phyloP scores from a whole-genome alignment of 2,329 filamentous ascomycete genomes.

The Xylariaceae sp. region DNA sequence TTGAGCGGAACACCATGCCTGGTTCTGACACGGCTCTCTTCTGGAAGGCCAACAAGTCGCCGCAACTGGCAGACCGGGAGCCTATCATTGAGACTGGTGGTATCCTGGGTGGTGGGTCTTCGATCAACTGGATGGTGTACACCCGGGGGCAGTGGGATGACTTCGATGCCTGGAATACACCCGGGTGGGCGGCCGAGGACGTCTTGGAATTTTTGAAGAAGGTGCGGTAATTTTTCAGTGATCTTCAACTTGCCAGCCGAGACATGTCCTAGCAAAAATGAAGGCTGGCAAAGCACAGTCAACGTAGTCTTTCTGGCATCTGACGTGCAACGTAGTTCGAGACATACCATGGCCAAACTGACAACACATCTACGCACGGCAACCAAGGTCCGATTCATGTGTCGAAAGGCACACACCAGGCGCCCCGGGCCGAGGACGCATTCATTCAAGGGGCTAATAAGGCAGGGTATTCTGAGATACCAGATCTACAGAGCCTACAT shows the following conservation, averaged over 20 bases:
- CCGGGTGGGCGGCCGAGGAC: conserved; percentile 36
- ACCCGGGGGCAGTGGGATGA: conserved; percentile 39
- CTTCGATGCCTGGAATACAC: conserved; percentile 36
- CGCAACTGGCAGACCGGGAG: conserved; percentile 48
- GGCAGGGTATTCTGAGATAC: conserved; percentile 51
- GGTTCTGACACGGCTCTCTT: conserved; percentile 49
- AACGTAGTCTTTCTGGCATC: not conserved
- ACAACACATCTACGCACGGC: conserved; percentile 49
- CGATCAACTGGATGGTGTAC: conserved; percentile 53
- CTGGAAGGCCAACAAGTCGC: conserved; percentile 43
- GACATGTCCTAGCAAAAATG: not conserved
- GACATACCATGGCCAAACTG: conserved; percentile 36
- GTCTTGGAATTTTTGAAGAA: conserved; percentile 57
- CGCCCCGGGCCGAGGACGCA: conserved; percentile 45
- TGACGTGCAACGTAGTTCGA: conserved; percentile 27
- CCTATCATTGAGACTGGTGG: conserved; percentile 45
- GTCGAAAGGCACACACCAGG: conserved; percentile 48
- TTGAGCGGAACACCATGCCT: conserved; percentile 49
- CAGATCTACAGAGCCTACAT: conserved; percentile 53
- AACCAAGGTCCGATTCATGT: conserved; percentile 52
- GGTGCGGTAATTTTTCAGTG: conserved; percentile 22
- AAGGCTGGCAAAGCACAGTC: conserved; percentile 1
- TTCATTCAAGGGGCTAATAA: conserved; percentile 49
- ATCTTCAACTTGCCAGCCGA: not conserved
- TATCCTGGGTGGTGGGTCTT: conserved; percentile 57